Base-by-base conservation (phyloP, 2,329 filamentous ascomycete genomes). In the Rhinocladiella similis region DNA sequence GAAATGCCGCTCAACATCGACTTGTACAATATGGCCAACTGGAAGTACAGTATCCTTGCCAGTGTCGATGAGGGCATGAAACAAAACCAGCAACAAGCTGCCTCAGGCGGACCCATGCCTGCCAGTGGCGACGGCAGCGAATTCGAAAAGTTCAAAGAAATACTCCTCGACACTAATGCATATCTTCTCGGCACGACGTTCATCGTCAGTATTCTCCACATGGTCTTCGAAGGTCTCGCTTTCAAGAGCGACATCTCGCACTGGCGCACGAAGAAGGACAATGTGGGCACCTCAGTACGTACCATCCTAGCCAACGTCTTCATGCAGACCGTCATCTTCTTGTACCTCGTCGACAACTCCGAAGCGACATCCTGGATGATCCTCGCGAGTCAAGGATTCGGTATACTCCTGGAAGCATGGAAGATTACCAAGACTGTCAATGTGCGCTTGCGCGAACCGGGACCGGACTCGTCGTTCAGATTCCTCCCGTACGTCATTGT, bases 301-400 rank as follows among this genome's bases (percentile, higher is more conserved):
- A 95, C 93, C 29, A 99, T 99, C 68, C 80, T 99, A 55, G 91
- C 90, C 71, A 99, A 97, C 69, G 92, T 97, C 60, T 92, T 97
- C 73, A 99, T 99, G 94, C 94, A 99, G 74, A 74, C 82, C 5
- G 82, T 97, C 69, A 97, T 99, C 73, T 95, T 99, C 82, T 81
- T 99, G 45, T 99, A 99, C 75, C 83, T 99, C 27, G 78, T 99
- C 67, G 94, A 99, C 77, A 97, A 99, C 78, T 95, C 91, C 64
- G 91, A 97, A 56, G 95, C 94, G 72, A 99, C 94, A 0, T 96
- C 89, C 63, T 99, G 93, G 93, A 97, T 99, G 91, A 97, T 99
- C 66, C 80, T 99, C 18, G 91, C 92, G 49, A 89, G 90, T 10
- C 94, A 99, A 76, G 94, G 88, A 18, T 85, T 96, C 60, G 91